Evolutionary conservation across 352 stramenopile genomes (phyloP), one percentile per base, ranked within the genome.

Genomic region (Globisporangium sylvaticum): DNA sequence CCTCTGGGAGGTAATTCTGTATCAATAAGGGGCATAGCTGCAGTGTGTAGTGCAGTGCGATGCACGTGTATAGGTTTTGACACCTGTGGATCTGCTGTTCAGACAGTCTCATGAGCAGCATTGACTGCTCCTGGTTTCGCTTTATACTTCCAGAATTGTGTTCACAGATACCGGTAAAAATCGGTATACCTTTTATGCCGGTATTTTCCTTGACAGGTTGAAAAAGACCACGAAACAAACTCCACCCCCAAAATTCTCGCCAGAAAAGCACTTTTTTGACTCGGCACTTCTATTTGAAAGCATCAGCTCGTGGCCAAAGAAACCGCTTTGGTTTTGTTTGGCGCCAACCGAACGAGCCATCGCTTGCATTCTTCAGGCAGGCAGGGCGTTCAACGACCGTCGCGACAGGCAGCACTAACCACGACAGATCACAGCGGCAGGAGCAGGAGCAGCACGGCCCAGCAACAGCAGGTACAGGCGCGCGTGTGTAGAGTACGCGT

Each of bases 261-360:
- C 15, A 10, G 7, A 50, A 50, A 50, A 50, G 42, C 42, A 24
- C 42, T 50, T 22, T 10, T 24, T 9, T 50, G 42, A 0, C 18
- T 50, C 5, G 7, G 2, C 1, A 24, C 24, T 50, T 3, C 1
- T 24, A 9, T 24, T 50, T 50, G 6, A 50, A 50, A 50, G 42
- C 6, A 55, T 7, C 48, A 25, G 9, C n/a, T 27, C n/a, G 5
- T 18, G 12, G 10, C n/a, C 9, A 55, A 27, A 27, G 22, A 55
- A 55, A 55, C 48, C 48, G 48, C 48, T 54, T 54, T 55, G 42
- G 18, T 24, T 50, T 50, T 50, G 42, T 50, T 50, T 50, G 42
- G n/a, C 48, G 48, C 48, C 48, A 55, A 29, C n/a, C 7, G 48
- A 55, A 20, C 48, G 20, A 55, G 48, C 42, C 18, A 50, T 50